These are phyloP conservation scores for Herpetospermum pedunculosum DNA, from an alignment of 306 rosid genomes.

Conservation along the genomic window DNA sequence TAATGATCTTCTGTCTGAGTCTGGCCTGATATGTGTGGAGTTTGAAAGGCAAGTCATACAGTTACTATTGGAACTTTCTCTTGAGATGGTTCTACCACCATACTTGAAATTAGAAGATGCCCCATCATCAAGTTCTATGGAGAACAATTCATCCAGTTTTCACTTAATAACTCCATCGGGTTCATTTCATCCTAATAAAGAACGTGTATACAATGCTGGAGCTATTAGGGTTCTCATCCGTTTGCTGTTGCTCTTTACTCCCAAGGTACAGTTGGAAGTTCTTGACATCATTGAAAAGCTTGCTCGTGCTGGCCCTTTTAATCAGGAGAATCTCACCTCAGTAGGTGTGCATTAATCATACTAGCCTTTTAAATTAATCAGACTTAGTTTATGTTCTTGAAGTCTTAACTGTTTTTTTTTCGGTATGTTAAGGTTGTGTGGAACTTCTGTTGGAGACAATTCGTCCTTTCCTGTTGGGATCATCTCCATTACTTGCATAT, in stretches of 20 bases:
- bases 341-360: constrained; percentile 45
- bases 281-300: constrained; percentile 63
- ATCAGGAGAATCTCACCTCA: constrained; percentile 86
- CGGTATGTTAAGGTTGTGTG: constrained; percentile 60
- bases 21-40: constrained; percentile 85
- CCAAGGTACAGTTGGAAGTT: constrained; percentile 78
- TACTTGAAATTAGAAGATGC: constrained; percentile 52
- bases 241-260: constrained; percentile 70
- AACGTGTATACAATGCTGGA: constrained; percentile 75
- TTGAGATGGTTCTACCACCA: constrained; percentile 82
- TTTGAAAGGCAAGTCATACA: constrained; percentile 89
- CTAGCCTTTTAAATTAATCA: background rate
- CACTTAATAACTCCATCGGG: constrained; percentile 64
- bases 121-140: constrained; percentile 28
- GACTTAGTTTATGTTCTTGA: constrained; percentile 6
- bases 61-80: constrained; percentile 82
- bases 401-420: background rate
- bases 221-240: constrained; percentile 75
- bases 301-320: constrained; percentile 74
- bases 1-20: constrained; percentile 78
- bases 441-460: constrained; percentile 84
- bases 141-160: constrained; percentile 37
- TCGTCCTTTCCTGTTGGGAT: constrained; percentile 77
- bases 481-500: constrained; percentile 75
- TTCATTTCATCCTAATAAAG: constrained; percentile 60